Percentiles rank a stretch among this genome's conserved stretches.
Evolutionary conservation across 108 stramenopile genomes (phyloP).

Genomic region (Mayamaea pseudoterrestris): DNA sequence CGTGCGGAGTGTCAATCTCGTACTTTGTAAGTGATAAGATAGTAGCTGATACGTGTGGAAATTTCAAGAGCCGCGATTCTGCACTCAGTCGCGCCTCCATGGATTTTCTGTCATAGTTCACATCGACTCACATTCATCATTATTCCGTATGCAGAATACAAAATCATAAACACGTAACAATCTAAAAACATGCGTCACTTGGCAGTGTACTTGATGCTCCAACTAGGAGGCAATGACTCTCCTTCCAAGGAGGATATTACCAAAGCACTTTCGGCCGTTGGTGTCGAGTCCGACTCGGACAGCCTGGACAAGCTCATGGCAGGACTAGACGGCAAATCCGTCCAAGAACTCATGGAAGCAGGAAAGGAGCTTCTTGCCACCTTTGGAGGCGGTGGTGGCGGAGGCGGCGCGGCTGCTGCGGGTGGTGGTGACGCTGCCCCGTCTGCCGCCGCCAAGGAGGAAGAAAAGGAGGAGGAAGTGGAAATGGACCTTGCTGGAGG

Average conservation of each 20-base stretch:
- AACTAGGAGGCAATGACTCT: constrained; percentile 87
- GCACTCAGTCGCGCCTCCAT: background rate
- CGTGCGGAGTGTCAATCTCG: constrained; percentile 1
- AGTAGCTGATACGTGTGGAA: background rate
- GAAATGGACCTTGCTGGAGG: constrained; percentile 45
- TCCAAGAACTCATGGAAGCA: constrained; percentile 68
- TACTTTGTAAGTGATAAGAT: background rate
- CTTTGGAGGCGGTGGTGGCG: constrained; percentile 91
- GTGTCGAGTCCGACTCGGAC: constrained; percentile 79
- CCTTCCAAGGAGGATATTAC: constrained; percentile 93
- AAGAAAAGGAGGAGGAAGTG: constrained; percentile 56
- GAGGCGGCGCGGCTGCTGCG: constrained; percentile 58
- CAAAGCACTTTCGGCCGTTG: constrained; percentile 74
- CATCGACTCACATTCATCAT: too few species aligned
- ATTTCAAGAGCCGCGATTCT: background rate
- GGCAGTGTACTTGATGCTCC: constrained; percentile 89
- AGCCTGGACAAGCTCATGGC: constrained; percentile 48
- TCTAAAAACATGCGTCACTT: constrained; percentile 81
- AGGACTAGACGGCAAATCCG: constrained; percentile 93
- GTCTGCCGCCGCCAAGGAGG: constrained; percentile 31
- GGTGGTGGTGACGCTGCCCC: constrained; percentile 48
- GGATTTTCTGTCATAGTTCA: background rate
- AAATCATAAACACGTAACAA: background rate
- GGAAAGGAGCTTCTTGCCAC: constrained; percentile 83
- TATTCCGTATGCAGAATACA: background rate